Conservation (phyloP, 2,329 filamentous ascomycete species). For the Rutstroemia sp. region DNA sequence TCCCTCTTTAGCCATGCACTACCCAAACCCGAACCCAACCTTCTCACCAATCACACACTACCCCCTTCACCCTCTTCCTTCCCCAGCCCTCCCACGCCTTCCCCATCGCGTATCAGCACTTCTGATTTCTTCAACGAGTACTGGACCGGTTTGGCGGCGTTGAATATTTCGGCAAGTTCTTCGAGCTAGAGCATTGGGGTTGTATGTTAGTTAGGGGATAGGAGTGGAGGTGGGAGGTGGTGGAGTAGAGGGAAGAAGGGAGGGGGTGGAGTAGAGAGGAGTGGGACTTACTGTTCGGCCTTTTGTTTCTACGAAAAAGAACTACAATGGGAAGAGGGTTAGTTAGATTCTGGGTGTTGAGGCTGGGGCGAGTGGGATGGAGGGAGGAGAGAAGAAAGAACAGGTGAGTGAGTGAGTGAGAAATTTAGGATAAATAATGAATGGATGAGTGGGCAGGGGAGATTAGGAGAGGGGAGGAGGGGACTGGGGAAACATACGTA, state of each 20-base stretch:
- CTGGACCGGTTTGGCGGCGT: not conserved
- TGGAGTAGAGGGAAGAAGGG: too few relatives aligned
- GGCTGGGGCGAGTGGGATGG: not conserved
- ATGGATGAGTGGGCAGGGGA: not conserved
- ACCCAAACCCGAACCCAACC: too few relatives aligned
- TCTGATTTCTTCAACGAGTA: conserved; percentile 2
- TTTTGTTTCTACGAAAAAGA: conserved; percentile 8
- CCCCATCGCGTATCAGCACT: not conserved
- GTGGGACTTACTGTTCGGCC: not conserved
- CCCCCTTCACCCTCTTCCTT: too few relatives aligned
- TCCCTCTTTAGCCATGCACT: too few relatives aligned
- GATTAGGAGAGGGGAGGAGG: not conserved
- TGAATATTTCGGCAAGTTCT: conserved; percentile 4
- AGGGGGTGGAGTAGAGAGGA: too few relatives aligned
- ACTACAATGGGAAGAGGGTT: not conserved
- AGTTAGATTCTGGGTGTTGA: not conserved
- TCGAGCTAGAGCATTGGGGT: conserved; percentile 3
- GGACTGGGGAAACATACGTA: not conserved
- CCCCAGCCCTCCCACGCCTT: not conserved
- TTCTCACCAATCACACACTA: too few relatives aligned
- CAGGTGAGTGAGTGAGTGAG: too few relatives aligned
- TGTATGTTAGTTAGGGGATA: not conserved
- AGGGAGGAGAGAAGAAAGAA: not conserved
- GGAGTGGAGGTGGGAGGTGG: not conserved
- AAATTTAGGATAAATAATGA: not conserved